phyloP scores from a whole-genome alignment of 768 basidiomycete species.

The Serendipita indica region DNA sequence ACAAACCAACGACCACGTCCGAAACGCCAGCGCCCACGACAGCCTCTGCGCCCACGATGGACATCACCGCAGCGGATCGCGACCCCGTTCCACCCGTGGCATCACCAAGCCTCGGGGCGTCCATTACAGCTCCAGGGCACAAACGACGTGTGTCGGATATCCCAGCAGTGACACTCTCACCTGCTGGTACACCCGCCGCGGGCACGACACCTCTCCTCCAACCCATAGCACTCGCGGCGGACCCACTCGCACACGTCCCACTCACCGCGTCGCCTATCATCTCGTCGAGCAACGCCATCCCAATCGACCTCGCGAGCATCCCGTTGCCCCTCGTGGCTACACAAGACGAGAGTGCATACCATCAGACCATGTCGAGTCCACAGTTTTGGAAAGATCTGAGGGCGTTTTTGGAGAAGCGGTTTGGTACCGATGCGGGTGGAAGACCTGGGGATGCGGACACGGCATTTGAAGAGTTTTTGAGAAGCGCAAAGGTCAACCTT shows the following conservation, averaged over 20 bases:
- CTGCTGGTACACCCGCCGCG: slow-evolving; percentile 16
- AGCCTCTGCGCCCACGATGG: slow-evolving; percentile 22
- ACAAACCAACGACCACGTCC: slow-evolving; percentile 25
- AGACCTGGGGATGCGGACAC: slow-evolving; percentile 46
- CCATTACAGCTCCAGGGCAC: slow-evolving; percentile 16
- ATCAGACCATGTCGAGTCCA: slow-evolving; percentile 54
- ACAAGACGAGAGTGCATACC: slow-evolving; percentile 34
- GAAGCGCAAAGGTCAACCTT: slow-evolving; percentile 64
- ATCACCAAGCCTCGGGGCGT: slow-evolving; percentile 10
- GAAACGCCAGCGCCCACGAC: slow-evolving; percentile 54
- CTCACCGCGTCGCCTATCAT: slow-evolving; percentile 30
- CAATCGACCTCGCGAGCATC: slow-evolving; percentile 45
- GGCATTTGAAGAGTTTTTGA: slow-evolving; percentile 79
- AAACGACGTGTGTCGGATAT: not conserved
- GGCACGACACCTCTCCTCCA: slow-evolving; percentile 19
- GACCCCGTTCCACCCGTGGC: slow-evolving; percentile 5
- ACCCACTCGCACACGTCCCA: slow-evolving; percentile 16
- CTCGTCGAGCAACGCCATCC: slow-evolving; percentile 61
- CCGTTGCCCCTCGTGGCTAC: slow-evolving; percentile 24
- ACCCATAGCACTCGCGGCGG: not conserved
- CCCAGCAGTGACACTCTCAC: slow-evolving; percentile 12
- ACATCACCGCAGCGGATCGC: slow-evolving; percentile 17
- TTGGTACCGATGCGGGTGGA: slow-evolving; percentile 33
- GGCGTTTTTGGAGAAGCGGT: slow-evolving; percentile 37
- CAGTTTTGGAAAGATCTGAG: slow-evolving; percentile 66